phyloP scores from a whole-genome alignment of 2,329 filamentous ascomycete species.

The Ceratocystis eucalypticola region DNA sequence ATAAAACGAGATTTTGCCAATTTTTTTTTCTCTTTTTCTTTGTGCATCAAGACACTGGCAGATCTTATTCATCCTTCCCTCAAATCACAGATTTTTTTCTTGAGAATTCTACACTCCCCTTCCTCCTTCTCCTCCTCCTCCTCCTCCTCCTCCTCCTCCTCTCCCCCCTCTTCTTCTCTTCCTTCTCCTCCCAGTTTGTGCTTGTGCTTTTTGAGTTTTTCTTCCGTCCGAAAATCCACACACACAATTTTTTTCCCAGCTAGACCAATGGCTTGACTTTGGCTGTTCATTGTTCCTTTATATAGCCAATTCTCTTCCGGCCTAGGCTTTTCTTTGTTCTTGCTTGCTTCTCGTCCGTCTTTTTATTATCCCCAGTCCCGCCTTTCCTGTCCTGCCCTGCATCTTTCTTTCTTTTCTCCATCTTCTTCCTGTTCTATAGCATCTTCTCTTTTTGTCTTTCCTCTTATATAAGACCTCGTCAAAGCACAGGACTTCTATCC shows the following conservation, averaged over 20 bases:
- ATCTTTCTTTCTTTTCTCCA: neutral
- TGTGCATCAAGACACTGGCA: neutral
- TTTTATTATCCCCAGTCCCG: neutral
- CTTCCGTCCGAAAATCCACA: slow-evolving; percentile 5
- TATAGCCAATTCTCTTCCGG: slow-evolving; percentile 2
- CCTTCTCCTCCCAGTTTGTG: slow-evolving; percentile 2
- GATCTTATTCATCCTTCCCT: slow-evolving; percentile 10
- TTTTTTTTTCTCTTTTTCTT: neutral
- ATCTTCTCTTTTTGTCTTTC: neutral
- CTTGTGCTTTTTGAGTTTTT: slow-evolving; percentile 7
- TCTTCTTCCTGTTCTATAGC: neutral
- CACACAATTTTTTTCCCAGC: neutral
- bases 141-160: neutral
- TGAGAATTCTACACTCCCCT: slow-evolving; percentile 9
- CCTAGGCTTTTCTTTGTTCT: neutral
- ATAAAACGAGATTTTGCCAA: neutral
- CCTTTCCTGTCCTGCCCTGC: neutral
- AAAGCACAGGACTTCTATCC: neutral
- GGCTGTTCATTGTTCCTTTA: slow-evolving; percentile 6
- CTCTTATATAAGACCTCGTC: neutral
- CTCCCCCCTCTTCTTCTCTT: neutral
- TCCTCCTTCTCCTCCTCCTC: neutral
- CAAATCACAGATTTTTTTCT: slow-evolving; percentile 1
- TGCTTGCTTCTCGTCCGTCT: neutral
- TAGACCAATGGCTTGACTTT: neutral